Percentiles rank a stretch among this genome's conserved stretches.
These are phyloP conservation scores for Metarhizium robertsii DNA, from an alignment of 2,329 filamentous ascomycete genomes.

Conservation along the genomic window DNA sequence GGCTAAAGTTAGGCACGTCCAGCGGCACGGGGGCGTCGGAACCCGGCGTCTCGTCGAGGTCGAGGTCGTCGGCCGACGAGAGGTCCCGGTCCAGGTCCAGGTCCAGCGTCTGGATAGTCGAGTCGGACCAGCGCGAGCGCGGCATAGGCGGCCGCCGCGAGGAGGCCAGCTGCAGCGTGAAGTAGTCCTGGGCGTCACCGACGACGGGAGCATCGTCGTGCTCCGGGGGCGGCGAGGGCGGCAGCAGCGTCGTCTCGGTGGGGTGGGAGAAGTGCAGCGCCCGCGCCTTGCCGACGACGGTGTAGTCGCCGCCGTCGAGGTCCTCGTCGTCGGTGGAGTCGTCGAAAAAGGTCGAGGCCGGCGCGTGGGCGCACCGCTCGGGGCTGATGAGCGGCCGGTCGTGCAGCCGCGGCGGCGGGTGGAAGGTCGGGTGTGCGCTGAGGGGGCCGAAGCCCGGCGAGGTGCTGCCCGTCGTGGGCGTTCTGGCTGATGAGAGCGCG, in stretches of 20 bases:
- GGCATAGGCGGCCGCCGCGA: slow-evolving; percentile 20
- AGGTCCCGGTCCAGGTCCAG: slow-evolving; percentile 11
- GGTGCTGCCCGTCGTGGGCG: slow-evolving; percentile 12
- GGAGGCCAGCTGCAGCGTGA: slow-evolving; percentile 18
- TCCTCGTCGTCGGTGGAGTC: slow-evolving; percentile 13
- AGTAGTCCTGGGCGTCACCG: slow-evolving; percentile 22
- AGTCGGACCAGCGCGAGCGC: slow-evolving; percentile 33
- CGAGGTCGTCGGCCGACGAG: slow-evolving; percentile 11
- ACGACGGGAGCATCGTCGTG: slow-evolving; percentile 2
- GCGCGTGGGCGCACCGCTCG: slow-evolving; percentile 12
- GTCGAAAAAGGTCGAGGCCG: slow-evolving; percentile 18
- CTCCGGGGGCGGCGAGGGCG: slow-evolving; percentile 17
- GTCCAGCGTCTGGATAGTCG: slow-evolving; percentile 26
- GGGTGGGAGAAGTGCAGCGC: slow-evolving; percentile 4
- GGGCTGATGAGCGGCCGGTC: slow-evolving; percentile 23
- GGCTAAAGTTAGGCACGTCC: slow-evolving; percentile 25
- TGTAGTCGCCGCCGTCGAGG: slow-evolving; percentile 11
- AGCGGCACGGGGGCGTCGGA: slow-evolving; percentile 10
- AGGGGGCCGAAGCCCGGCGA: slow-evolving; percentile 23
- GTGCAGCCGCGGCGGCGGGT: slow-evolving; percentile 26
- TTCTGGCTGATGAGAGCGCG: slow-evolving; percentile 14
- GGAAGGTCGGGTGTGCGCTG: slow-evolving; percentile 23
- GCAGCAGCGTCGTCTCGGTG: slow-evolving; percentile 21
- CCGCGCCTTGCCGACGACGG: slow-evolving; percentile 2
- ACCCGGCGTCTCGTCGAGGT: slow-evolving; percentile 7